Conservation (phyloP, 140 eudicot species). For the Cichorium intybus region DNA sequence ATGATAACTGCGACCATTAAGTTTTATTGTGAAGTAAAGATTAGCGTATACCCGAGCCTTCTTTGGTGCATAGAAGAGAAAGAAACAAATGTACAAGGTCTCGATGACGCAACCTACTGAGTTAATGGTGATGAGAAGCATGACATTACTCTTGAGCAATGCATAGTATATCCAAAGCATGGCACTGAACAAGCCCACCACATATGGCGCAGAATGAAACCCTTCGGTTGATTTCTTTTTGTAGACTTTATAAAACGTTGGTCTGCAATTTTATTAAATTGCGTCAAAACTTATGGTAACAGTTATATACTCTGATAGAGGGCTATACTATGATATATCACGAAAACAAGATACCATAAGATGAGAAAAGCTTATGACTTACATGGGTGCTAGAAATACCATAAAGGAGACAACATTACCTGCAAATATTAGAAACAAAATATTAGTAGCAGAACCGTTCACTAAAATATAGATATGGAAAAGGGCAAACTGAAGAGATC, state of each 20-base stretch:
- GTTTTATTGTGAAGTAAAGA: background rate
- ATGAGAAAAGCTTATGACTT: conserved; percentile 25
- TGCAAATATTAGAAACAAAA: conserved; percentile 10
- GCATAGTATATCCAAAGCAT: conserved; percentile 86
- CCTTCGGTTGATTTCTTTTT: conserved; percentile 79
- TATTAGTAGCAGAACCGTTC: conserved; percentile 4
- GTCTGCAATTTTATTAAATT: conserved; percentile 37
- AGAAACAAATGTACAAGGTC: conserved; percentile 33
- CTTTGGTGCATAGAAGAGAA: conserved; percentile 40
- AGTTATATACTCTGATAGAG: too few species aligned
- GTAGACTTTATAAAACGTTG: conserved; percentile 58
- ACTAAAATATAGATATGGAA: background rate
- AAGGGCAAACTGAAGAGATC: background rate
- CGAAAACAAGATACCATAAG: background rate
- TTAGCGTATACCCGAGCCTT: conserved; percentile 43
- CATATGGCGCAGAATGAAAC: conserved; percentile 73
- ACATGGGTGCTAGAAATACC: conserved; percentile 63
- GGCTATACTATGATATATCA: too few species aligned
- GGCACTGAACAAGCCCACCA: conserved; percentile 64
- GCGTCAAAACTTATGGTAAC: background rate
- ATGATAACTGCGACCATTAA: background rate
- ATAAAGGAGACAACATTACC: conserved; percentile 53
- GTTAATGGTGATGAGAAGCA: conserved; percentile 72
- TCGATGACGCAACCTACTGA: conserved; percentile 58
- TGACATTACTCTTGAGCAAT: conserved; percentile 44